Base-by-base conservation (phyloP, 805 yeast genomes). In the Candida ascalaphidarum region DNA sequence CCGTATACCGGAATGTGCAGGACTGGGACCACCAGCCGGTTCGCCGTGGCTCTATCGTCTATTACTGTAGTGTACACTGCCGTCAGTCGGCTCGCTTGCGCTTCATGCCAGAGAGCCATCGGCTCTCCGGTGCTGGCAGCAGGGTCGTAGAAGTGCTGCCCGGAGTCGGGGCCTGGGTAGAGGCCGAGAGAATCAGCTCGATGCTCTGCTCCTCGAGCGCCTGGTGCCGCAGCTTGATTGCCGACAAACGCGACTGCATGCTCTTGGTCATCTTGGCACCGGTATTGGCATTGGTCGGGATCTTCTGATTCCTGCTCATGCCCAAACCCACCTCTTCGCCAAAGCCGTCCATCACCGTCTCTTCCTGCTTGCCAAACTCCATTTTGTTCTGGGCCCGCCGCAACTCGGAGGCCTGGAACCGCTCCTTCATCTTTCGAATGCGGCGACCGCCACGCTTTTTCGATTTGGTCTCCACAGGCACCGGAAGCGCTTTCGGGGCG, bases 311-410 rank as follows among this genome's bases (percentile, higher is more conserved):
- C 7, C 64, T 58, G 22, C 75, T 64, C 84, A 83, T 74, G 3
- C 95, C 95, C 27, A 85, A 44, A 0, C 95, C 95, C 18, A 81
- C 60, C 43, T 84, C 95, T 29, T 83, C 86, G 8, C 94, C 94
- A 46, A 61, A 79, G 0, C 74, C 63, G 36, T 81, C 86, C 35
- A 61, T 58, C 3, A 65, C 58, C 1, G 77, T 67, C 13, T 66
- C 73, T 46, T 84, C 95, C 36, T 67, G 63, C 41, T 77, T 69
- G 5, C 94, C 96, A 56, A 89, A 88, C 23, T 68, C 80, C 73
- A 88, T 68, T 44, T 81, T 72, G 48, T 89, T 86, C 44, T 84
- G 95, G 3, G 94, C 81, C 39, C 75, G 79, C 20, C 86, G 76
- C 24, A 82, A 49, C 30, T 86, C 94, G 0, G 95, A 79, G 67